Evolutionary conservation across 106 monocot species (phyloP).

Genomic region (Ottelia alismoides): DNA sequence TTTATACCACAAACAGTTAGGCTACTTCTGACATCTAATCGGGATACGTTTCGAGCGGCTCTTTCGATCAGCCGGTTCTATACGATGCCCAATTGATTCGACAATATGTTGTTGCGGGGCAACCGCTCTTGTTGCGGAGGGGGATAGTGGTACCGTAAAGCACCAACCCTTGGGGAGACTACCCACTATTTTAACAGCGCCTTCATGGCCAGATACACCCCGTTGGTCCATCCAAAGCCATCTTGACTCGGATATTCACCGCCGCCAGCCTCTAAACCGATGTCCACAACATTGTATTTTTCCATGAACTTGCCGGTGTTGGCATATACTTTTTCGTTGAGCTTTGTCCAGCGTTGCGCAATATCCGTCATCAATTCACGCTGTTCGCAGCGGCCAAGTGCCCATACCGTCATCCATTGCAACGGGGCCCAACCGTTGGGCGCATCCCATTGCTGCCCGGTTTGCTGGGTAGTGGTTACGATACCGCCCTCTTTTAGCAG

Average conservation of each 20-base stretch:
- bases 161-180: too few species aligned
- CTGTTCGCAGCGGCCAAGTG: neutral
- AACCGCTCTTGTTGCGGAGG: too few species aligned
- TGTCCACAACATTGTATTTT: neutral
- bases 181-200: too few species aligned
- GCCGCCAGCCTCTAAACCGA: neutral
- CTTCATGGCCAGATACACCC: neutral
- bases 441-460: neutral
- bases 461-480: neutral
- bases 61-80: too few species aligned
- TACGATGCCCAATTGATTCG: too few species aligned
- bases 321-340: neutral
- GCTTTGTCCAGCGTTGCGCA: neutral
- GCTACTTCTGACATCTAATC: too few species aligned
- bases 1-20: too few species aligned
- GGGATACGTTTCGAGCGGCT: too few species aligned
- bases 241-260: neutral
- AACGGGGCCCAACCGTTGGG: constrained; percentile 2
- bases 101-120: too few species aligned
- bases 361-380: neutral
- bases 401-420: neutral
- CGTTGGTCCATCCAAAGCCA: constrained; percentile 1
- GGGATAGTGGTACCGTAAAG: too few species aligned
- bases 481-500: neutral
- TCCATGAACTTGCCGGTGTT: neutral